Evolutionary conservation across 176 grass and related monocot genomes (phyloP).

Genomic region (Aechmea fasciata): DNA sequence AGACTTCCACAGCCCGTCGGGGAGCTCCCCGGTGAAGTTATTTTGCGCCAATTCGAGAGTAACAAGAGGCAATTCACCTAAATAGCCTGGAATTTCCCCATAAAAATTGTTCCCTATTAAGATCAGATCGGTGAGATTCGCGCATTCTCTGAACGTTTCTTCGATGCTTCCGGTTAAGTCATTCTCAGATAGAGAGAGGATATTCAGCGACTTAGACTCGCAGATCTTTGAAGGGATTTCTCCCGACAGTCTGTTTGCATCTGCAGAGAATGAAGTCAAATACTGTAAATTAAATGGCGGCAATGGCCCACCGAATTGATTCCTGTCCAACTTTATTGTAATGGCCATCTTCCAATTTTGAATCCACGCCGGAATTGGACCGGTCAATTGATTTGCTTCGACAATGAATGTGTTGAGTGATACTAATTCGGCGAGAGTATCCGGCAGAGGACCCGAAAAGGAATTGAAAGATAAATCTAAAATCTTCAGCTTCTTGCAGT

Average conservation of each 20-base stretch:
- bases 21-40: conserved; percentile 59
- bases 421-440: conserved; percentile 47
- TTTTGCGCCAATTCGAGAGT: conserved; percentile 69
- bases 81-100: conserved; percentile 74
- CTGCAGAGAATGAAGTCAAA: conserved; percentile 61
- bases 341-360: conserved; percentile 45
- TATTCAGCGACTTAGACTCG: conserved; percentile 42
- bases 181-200: conserved; percentile 59
- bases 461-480: conserved; percentile 65
- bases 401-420: conserved; percentile 49
- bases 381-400: conserved; percentile 57
- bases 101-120: conserved; percentile 67
- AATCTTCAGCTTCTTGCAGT: conserved; percentile 65
- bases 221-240: conserved; percentile 55
- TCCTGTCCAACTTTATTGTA: conserved; percentile 55
- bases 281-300: conserved; percentile 45
- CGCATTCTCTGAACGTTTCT: conserved; percentile 55
- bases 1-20: conserved; percentile 60
- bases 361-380: conserved; percentile 72
- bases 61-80: conserved; percentile 66
- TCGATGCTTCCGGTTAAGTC: conserved; percentile 56
- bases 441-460: conserved; percentile 54
- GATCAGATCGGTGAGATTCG: conserved; percentile 63
- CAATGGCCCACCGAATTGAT: conserved; percentile 59
- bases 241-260: conserved; percentile 72